Evolutionary conservation across 148 eudicot species (phyloP), one percentile per base, ranked within the genome.

Genomic region (Nyssa sinensis): DNA sequence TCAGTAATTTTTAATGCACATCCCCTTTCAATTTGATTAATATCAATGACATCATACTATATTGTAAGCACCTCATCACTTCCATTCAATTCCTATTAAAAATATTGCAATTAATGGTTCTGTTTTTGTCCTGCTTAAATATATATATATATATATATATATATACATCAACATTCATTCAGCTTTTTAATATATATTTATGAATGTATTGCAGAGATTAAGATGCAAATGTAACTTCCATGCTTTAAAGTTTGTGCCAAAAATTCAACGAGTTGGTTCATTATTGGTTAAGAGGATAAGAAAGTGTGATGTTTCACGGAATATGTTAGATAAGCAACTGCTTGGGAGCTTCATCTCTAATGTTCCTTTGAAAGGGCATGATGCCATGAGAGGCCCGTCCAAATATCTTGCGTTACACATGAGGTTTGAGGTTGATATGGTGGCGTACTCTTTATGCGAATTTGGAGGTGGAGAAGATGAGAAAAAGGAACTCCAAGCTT

Each of bases 221-320:
- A 90, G 98, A 83, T 94, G 98, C 84, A 95, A 94, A 83, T 95
- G 98, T 77, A 95, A 95, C 79, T 92, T 90, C 77, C 97, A 95
- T 72, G 94, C 97, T 33, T 71, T 94, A 66, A 94, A 83, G 79
- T 95, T 86, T 66, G 92, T 73, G 16, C 96, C 98, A 1, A 89
- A 84, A 79, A 92, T 95, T 66, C 89, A 90, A 86, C 73, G 82
- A 78, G 74, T 66, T 53, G 97, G 91, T 9, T 81, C 96, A 8
- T 60, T 89, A 47, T 67, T 95, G 83, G 76, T 95, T 70, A 89
- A 80, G 70, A 79, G 92, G 80, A 85, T 92, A 80, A 90, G 92
- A 73, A 86, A 85, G 66, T 61, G 79, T 62, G 79, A 78, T 30
- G 70, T 72, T 16, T 47, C 84, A 13, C 81, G 77, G 73, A 89